Evolutionary conservation across 306 rosid genomes (phyloP).

Genomic region (Fragaria vesca): DNA sequence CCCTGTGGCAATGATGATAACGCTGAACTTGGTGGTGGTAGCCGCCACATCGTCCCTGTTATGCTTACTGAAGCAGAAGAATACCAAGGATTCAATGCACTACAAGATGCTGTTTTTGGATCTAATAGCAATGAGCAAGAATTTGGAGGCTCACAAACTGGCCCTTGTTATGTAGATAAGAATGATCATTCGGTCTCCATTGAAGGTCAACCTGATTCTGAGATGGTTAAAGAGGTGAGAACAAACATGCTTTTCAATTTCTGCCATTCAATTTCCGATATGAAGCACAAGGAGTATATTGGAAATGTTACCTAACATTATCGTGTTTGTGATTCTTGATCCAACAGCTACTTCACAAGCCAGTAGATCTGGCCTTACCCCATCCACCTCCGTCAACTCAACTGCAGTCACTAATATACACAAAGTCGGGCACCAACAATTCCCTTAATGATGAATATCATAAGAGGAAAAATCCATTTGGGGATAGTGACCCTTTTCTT

Average conservation of each 20-base stretch:
- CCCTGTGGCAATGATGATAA: not conserved
- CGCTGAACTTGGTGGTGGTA: constrained; percentile 1
- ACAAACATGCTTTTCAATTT: not conserved
- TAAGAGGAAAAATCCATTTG: not conserved
- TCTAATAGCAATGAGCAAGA: not conserved
- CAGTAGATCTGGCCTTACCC: not conserved
- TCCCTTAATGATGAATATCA: not conserved
- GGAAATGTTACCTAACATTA: not conserved
- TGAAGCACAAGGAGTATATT: constrained; percentile 11
- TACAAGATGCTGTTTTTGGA: not conserved
- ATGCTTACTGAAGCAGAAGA: constrained; percentile 11
- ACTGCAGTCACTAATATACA: not conserved
- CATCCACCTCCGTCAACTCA: not conserved
- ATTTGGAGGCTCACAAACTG: not conserved
- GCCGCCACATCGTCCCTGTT: not conserved
- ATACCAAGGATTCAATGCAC: not conserved
- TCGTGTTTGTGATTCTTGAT: constrained; percentile 14
- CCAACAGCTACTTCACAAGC: constrained; percentile 8
- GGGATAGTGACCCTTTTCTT: not conserved
- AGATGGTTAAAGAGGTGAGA: constrained; percentile 4
- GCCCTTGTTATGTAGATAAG: not conserved
- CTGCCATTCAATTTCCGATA: not conserved
- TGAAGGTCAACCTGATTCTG: not conserved
- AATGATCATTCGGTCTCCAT: not conserved
- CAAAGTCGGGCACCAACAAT: not conserved